Base-by-base conservation (phyloP, 495 filamentous ascomycete species). In the Neurospora pannonica region DNA sequence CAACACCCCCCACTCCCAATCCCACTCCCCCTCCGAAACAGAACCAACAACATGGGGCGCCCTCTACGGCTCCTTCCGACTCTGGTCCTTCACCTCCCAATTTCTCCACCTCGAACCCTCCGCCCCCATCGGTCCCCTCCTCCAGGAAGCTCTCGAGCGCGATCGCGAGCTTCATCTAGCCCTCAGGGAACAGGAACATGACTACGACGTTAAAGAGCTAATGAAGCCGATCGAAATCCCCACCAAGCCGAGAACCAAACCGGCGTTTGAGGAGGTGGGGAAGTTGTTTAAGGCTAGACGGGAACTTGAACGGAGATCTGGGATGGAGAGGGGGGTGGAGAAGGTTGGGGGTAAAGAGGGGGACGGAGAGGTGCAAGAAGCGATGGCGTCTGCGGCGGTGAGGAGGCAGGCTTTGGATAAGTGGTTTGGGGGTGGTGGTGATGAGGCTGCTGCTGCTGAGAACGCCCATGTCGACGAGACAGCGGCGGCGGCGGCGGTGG, bases 131-230 rank as follows among this genome's bases (percentile, higher is more conserved):
- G 69, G 74, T 39, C 19, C 37, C 7, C 38, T 74, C 24, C 42
- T 75, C 7, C 67, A 39, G 3, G 40, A 13, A 17, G 74, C 74
- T 5, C 74, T 75, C 38, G 72, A 62, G 19, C 24, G 24, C 67
- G 74, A 75, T 38, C 67, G 42, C n/a, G 17, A 31, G 10, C 62
- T 75, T 72, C 72, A 67, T 43, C 8, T 71, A 7, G 72, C 69
- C 5, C 36, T 42, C 17, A 11, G 17, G 31, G 8, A n/a, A 15
- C 6, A 31, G 13, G 24, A 15, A 46, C 8, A 46, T 7, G 28
- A 37, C 36, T 13, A 4, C 19, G 21, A 15, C 21, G 13, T 67
- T 11, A 9, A 67, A 36, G 54, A 67, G 28, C 28, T 67, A 9
- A 67, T 67, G 54, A 31, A 31, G 6, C 54, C 54, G 3, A 34